Percentiles rank a stretch among this genome's conserved stretches.
These are phyloP conservation scores for Cryptococcus maquisensis DNA, from an alignment of 1,284 basidiomycete species.

Conservation along the genomic window DNA sequence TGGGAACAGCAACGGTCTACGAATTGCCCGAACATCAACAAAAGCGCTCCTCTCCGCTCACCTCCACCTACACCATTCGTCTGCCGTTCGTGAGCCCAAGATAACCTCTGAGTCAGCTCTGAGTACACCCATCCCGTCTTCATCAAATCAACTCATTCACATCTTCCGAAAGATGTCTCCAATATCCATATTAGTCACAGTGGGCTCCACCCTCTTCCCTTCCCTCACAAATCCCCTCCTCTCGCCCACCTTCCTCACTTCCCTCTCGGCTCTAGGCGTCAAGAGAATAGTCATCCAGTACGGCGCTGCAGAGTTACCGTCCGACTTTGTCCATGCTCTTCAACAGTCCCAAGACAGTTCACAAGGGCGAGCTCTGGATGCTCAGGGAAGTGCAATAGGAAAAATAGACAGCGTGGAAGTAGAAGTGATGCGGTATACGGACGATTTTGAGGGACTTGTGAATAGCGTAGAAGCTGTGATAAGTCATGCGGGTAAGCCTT, in stretches of 20 bases:
- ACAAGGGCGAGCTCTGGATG: slow-evolving; percentile 29
- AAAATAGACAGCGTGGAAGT: slow-evolving; percentile 56
- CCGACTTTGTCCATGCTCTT: neutral
- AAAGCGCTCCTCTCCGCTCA: no score
- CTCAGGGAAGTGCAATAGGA: slow-evolving; percentile 12
- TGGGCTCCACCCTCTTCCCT: slow-evolving; percentile 84
- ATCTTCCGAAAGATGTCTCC: neutral
- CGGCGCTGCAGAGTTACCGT: slow-evolving; percentile 54
- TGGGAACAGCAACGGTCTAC: no score
- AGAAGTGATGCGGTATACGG: slow-evolving; percentile 67
- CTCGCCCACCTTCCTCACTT: slow-evolving; percentile 56
- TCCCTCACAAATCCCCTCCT: slow-evolving; percentile 64
- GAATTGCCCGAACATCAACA: no score
- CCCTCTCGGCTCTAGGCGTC: slow-evolving; percentile 59
- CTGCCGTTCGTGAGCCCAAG: no score
- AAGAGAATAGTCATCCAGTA: slow-evolving; percentile 65
- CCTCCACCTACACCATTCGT: no score
- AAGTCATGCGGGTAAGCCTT: slow-evolving; percentile 77
- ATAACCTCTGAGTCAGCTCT: no score
- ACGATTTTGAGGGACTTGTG: slow-evolving; percentile 64
- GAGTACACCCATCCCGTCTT: no score
- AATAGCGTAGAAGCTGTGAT: slow-evolving; percentile 70
- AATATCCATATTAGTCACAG: slow-evolving; percentile 64
- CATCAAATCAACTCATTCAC: no score
- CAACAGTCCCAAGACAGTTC: neutral